Base-by-base conservation (phyloP, 2,329 filamentous ascomycete genomes). In the Aspergillus novofumigatus region DNA sequence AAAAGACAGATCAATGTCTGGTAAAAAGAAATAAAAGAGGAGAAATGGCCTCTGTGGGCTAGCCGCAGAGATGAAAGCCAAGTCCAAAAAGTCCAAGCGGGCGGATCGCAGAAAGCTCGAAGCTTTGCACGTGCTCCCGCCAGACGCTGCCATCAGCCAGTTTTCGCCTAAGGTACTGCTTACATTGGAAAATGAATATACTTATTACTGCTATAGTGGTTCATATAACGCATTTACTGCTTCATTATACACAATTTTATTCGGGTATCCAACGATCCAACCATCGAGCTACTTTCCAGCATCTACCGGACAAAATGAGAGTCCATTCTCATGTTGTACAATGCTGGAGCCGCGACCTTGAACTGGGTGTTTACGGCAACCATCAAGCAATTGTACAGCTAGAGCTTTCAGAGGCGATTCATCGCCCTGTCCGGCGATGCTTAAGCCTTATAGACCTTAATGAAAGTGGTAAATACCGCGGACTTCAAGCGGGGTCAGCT, bases 51-150 rank as follows among this genome's bases (percentile, higher is more conserved):
- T 23, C 44, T 26, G 29, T 51, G 49, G 29, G 25, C 49, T 35
- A 20, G 6, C 26, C 49, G 49, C 49, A 25, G 49, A 23, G 49
- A 17, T 51, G 20, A 51, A 23, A 21, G 26, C 21, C 21, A 17
- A 51, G 21, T 17, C 7, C 28, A 35, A 23, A 35, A 23, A 10
- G 9, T 35, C 49, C 21, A 52, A 51, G 35, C 35, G 49, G 59
- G 55, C 54, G 51, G 56, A 54, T 50, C 29, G 49, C 23, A 38
- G 47, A 57, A 49, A 64, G 63, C 55, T 59, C 51, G 38, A 59
- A 59, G 57, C 56, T 56, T 55, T 48, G 62, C 65, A 67, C 65
- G 65, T 67, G 65, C 64, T 53, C 58, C 57, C 54, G 54, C 56
- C 54, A 52, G 26, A 47, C 25, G 45, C 55, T 57, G 49, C 38